Evolutionary conservation across 2,329 filamentous ascomycete species (phyloP), one percentile per base, ranked within the genome.

Genomic region (Harringtonia lauricola): DNA sequence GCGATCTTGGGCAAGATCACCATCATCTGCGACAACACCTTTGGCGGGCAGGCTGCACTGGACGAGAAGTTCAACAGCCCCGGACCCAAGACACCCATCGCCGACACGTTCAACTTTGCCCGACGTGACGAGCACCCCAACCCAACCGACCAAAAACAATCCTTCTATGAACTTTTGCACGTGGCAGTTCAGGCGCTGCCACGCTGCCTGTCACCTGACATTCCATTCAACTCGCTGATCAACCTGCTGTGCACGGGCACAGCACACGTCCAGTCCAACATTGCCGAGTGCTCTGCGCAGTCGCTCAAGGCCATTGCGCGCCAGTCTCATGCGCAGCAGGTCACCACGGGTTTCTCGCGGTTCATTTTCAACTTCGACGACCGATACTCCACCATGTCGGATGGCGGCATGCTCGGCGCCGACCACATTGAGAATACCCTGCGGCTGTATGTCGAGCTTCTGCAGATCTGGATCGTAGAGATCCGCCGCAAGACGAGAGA

Each of bases 321-420:
- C 28, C 92, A 98, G 56, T 86, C 83, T 8, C 85, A 95, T 62
- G 89, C 92, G 0, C 88, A 98, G 53, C 86, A 92, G 60, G 92
- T 98, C 3, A 95, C 89, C 0, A 95, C 94, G 63, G 90, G 92
- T 0, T 98, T 98, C 63, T 86, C 92, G 31, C 76, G 89, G 22
- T 98, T 96, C 63, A 98, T 98, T 42, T 98, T 98, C 67, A 95
- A 92, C 53, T 98, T 96, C 59, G 94, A 98, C 60, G 89, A 94
- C 52, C 81, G 89, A 21, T 98, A 98, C 60, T 87, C 90, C 1
- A 96, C 92, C 28, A 95, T 96, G 81, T 95, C 89, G 10, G 92
- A 98, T 56, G 92, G 94, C 28, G 92, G 92, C 3, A 92, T 98
- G 81, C 78, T 98, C 21, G 92, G 90, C 0, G 81, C 86, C 29